Percentiles rank a stretch among this genome's conserved stretches.
phyloP scores from a whole-genome alignment of 2,329 filamentous ascomycete genomes.

The Fusarium longipes region DNA sequence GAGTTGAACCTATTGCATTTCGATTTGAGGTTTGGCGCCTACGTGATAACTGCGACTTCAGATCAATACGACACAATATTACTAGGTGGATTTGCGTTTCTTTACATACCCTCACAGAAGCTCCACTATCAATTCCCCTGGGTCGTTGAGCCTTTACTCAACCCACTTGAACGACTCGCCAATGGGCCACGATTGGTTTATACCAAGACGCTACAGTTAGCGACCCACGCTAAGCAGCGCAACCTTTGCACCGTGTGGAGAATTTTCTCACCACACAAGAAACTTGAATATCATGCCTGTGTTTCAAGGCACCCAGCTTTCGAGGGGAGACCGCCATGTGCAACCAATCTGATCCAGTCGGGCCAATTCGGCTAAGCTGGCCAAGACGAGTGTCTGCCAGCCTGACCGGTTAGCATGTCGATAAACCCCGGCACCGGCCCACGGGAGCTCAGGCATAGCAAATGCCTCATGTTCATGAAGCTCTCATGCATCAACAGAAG shows the following conservation, averaged over 20 bases:
- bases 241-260: slow-evolving; percentile 52
- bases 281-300: slow-evolving; percentile 44
- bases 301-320: slow-evolving; percentile 42
- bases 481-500: slow-evolving; percentile 21
- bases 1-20: slow-evolving; percentile 8
- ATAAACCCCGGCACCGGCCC: slow-evolving; percentile 46
- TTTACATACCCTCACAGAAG: slow-evolving; percentile 45
- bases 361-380: slow-evolving; percentile 47
- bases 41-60: slow-evolving; percentile 25
- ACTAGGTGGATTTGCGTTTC: slow-evolving; percentile 42
- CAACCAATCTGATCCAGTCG: slow-evolving; percentile 20
- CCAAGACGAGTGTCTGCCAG: slow-evolving; percentile 38
- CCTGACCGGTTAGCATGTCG: slow-evolving; percentile 43
- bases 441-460: slow-evolving; percentile 46
- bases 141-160: slow-evolving; percentile 31
- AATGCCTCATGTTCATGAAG: slow-evolving; percentile 45
- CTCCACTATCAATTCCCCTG: slow-evolving; percentile 43
- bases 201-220: slow-evolving; percentile 30
- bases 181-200: slow-evolving; percentile 38
- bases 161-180: slow-evolving; percentile 37
- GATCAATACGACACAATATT: slow-evolving; percentile 12
- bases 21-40: slow-evolving; percentile 22
- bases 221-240: slow-evolving; percentile 37
- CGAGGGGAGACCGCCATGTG: slow-evolving; percentile 32
- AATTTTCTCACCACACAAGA: slow-evolving; percentile 14